A percentile compares a stretch with the other conserved stretches of the same genome.
Evolutionary conservation across 306 rosid species (phyloP).

Genomic region (Rosa lucieae): DNA sequence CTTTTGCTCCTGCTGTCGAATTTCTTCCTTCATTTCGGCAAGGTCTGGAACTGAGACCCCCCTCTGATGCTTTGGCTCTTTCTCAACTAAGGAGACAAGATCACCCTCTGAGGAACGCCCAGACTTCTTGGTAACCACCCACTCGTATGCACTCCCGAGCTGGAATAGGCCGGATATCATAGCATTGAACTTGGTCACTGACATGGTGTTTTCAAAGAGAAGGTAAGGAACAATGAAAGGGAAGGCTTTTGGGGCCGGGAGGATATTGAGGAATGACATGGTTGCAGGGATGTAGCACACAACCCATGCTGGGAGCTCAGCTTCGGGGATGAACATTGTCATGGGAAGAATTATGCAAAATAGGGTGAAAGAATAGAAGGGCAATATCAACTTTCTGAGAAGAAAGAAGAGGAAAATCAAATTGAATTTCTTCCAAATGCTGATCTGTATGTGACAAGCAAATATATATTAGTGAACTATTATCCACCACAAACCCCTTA

Average conservation of each 20-base stretch:
- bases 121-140: constrained; percentile 94
- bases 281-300: constrained; percentile 87
- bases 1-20: constrained; percentile 44
- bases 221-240: constrained; percentile 97
- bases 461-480: neutral
- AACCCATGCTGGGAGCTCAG: constrained; percentile 80
- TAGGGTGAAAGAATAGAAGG: constrained; percentile 86
- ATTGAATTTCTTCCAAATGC: constrained; percentile 86
- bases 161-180: constrained; percentile 92
- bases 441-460: constrained; percentile 69
- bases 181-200: constrained; percentile 90
- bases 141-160: constrained; percentile 88
- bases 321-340: constrained; percentile 95
- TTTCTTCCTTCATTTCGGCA: constrained; percentile 65
- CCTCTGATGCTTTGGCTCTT: constrained; percentile 55
- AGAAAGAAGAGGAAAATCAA: constrained; percentile 88
- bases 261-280: constrained; percentile 90
- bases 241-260: constrained; percentile 87
- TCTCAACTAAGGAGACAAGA: constrained; percentile 65
- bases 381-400: constrained; percentile 78
- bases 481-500: neutral
- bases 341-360: constrained; percentile 91
- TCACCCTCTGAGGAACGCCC: constrained; percentile 94
- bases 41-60: constrained; percentile 64
- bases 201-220: constrained; percentile 91